phyloP scores from a whole-genome alignment of 306 rosid genomes.

The Delonix regia region DNA sequence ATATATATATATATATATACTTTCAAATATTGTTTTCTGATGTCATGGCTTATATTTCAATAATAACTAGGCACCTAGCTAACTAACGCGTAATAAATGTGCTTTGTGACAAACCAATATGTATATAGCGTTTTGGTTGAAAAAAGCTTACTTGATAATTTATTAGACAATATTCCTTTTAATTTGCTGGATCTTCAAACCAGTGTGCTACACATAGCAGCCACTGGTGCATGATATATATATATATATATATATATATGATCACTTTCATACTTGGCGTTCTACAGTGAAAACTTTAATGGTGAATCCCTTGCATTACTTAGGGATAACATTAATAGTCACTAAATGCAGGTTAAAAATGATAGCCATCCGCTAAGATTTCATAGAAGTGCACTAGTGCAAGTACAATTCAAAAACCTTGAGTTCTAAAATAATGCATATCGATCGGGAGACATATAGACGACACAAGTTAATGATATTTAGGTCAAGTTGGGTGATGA shows the following conservation, averaged over 20 bases:
- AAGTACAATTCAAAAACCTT: no score
- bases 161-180: not conserved
- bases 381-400: no score
- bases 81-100: no score
- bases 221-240: not conserved
- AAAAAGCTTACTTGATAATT: not conserved
- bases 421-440: no score
- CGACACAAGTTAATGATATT: no score
- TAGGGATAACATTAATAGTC: not conserved
- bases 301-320: not conserved
- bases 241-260: no score
- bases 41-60: not conserved
- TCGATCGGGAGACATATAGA: no score
- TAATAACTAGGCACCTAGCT: no score
- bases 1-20: no score
- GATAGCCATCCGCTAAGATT: not conserved
- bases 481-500: not conserved
- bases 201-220: not conserved
- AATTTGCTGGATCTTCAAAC: not conserved
- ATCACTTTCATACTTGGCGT: not conserved
- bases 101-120: not conserved
- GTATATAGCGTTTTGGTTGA: not conserved
- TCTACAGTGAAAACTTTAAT: not conserved
- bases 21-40: not conserved
- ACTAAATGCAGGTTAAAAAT: not conserved